These are phyloP conservation scores for Ceratobasidium sp. DNA, from an alignment of 1,284 basidiomycete genomes.

Conservation along the genomic window DNA sequence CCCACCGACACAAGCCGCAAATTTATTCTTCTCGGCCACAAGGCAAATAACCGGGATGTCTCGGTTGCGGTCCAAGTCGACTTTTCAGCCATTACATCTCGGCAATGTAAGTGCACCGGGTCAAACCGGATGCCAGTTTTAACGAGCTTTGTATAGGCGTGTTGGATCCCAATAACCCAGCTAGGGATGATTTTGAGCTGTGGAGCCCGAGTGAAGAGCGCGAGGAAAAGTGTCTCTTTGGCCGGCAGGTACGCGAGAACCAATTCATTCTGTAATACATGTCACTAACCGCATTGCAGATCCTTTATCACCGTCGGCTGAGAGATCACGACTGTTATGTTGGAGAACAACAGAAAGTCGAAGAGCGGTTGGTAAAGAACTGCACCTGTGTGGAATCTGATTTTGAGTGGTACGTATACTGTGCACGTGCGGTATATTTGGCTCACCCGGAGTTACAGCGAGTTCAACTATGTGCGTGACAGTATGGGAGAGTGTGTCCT, in stretches of 20 bases:
- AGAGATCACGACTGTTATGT: constrained; percentile 84
- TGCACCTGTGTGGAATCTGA: constrained; percentile 77
- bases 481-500: constrained; percentile 74
- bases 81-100: constrained; percentile 78
- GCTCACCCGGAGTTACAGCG: constrained; percentile 56
- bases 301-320: constrained; percentile 83
- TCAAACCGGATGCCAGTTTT: not conserved
- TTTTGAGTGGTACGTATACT: constrained; percentile 82
- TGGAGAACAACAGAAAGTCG: constrained; percentile 67
- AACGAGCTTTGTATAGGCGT: constrained; percentile 58
- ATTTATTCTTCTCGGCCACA: constrained; percentile 84
- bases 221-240: constrained; percentile 80
- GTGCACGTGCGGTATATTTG: not conserved
- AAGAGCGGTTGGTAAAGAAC: constrained; percentile 64
- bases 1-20: constrained; percentile 88
- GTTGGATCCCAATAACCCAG: constrained; percentile 71
- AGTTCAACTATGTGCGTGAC: constrained; percentile 86
- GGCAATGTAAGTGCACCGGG: constrained; percentile 64
- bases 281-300: constrained; percentile 55
- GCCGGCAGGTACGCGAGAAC: constrained; percentile 68
- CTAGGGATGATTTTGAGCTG: constrained; percentile 88
- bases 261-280: not conserved
- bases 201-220: constrained; percentile 92
- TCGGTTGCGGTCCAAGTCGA: constrained; percentile 86
- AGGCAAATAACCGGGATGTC: constrained; percentile 55